Conservation (phyloP, 2,329 filamentous ascomycete genomes). For the Arthrobotrys iridis region DNA sequence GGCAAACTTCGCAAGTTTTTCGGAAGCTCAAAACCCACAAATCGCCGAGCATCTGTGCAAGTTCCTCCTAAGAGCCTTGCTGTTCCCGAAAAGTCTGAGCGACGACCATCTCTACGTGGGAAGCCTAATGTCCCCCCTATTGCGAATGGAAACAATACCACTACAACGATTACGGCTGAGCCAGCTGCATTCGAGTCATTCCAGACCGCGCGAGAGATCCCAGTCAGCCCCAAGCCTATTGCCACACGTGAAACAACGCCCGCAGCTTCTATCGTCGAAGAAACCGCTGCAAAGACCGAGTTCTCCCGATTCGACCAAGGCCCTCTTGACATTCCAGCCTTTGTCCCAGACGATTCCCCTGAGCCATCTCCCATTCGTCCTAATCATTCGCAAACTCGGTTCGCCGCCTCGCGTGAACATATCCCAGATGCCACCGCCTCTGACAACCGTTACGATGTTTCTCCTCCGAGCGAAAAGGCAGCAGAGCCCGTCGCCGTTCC, state of each 20-base stretch:
- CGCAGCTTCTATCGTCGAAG: conserved; percentile 42
- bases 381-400: conserved; percentile 54
- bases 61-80: conserved; percentile 29
- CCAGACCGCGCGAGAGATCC: conserved; percentile 28
- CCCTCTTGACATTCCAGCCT: conserved; percentile 83
- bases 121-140: conserved; percentile 23
- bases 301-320: conserved; percentile 85
- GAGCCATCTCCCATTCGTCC: conserved; percentile 62
- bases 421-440: conserved; percentile 28
- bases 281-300: conserved; percentile 59
- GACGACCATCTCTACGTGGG: conserved; percentile 37
- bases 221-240: conserved; percentile 37
- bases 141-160: conserved; percentile 28
- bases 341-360: conserved; percentile 70
- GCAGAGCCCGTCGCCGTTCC: conserved; percentile 14
- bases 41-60: conserved; percentile 47
- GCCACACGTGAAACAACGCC: conserved; percentile 42
- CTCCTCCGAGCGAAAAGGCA: conserved; percentile 39
- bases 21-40: conserved; percentile 22
- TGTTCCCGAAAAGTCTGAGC: conserved; percentile 34
- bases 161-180: conserved; percentile 11
- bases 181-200: conserved; percentile 22
- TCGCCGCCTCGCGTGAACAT: conserved; percentile 28
- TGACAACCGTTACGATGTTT: conserved; percentile 43
- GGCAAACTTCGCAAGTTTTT: conserved; percentile 45